These are phyloP conservation scores for Spathaspora passalidarum DNA, from an alignment of 805 yeast species.

Conservation along the genomic window DNA sequence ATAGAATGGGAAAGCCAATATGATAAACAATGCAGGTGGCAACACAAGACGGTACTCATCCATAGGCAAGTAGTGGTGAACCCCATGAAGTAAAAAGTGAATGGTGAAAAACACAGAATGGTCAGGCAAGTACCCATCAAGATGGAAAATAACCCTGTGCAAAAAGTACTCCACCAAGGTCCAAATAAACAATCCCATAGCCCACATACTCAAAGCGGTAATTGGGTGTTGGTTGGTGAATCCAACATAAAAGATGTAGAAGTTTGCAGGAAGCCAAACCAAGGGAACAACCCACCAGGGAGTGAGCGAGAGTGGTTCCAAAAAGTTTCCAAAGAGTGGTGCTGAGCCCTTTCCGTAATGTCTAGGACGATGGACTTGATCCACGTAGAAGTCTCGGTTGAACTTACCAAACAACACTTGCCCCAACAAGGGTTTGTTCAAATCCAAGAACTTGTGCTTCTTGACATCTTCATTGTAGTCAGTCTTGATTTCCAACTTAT, in stretches of 20 bases:
- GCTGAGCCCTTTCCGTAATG: slow-evolving; percentile 98
- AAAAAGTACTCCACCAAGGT: slow-evolving; percentile 82
- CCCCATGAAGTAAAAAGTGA: slow-evolving; percentile 92
- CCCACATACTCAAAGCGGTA: slow-evolving; percentile 57
- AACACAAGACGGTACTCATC: slow-evolving; percentile 88
- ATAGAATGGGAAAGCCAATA: slow-evolving; percentile 78
- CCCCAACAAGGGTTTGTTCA: slow-evolving; percentile 72
- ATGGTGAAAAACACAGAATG: slow-evolving; percentile 68
- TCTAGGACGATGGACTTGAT: slow-evolving; percentile 96
- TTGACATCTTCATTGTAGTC: slow-evolving; percentile 68
- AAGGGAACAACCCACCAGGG: slow-evolving; percentile 93
- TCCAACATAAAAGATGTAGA: slow-evolving; percentile 61
- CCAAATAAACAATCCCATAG: slow-evolving; percentile 87
- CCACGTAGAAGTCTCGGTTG: slow-evolving; percentile 85
- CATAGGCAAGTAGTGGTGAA: slow-evolving; percentile 98
- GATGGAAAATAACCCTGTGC: slow-evolving; percentile 91
- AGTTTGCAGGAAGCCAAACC: slow-evolving; percentile 82
- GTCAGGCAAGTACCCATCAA: slow-evolving; percentile 84
- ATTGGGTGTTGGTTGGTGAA: slow-evolving; percentile 44
- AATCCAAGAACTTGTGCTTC: slow-evolving; percentile 83
- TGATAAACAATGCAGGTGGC: slow-evolving; percentile 86
- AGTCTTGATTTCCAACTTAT: slow-evolving; percentile 71
- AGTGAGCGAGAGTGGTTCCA: slow-evolving; percentile 88
- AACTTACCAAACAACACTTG: slow-evolving; percentile 79
- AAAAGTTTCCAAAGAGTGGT: slow-evolving; percentile 88